Conservation (phyloP, 768 basidiomycete species). For the Albatrellus ellisii region DNA sequence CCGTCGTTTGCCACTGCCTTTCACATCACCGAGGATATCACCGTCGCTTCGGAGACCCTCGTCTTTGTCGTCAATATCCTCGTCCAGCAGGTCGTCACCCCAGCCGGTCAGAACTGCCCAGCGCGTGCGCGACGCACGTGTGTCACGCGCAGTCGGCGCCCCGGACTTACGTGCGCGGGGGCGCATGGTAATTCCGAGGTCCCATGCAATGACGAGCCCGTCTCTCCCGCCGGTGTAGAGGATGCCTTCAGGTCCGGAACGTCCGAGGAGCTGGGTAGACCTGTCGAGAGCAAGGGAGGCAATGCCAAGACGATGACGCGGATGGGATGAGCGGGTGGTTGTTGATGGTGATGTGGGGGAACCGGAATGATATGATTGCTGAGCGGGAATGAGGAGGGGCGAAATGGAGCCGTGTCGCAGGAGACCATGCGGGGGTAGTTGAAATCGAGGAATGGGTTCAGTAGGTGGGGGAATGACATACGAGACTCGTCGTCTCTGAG, state of each 20-base stretch:
- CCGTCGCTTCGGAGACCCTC: constrained; percentile 57
- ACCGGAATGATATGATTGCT: constrained; percentile 1
- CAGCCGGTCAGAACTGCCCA: constrained; percentile 85
- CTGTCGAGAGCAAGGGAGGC: constrained; percentile 80
- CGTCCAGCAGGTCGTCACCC: constrained; percentile 55
- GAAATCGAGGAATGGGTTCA: constrained; percentile 47
- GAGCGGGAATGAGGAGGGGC: constrained; percentile 46
- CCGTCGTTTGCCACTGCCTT: constrained; percentile 22
- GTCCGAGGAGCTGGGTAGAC: constrained; percentile 62
- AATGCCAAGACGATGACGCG: constrained; percentile 72
- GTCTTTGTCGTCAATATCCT: constrained; percentile 45
- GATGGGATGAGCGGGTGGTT: not conserved
- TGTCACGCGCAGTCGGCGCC: not conserved
- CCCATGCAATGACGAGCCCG: constrained; percentile 82
- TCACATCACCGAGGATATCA: constrained; percentile 66
- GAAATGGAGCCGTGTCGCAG: constrained; percentile 53
- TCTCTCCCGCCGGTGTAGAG: constrained; percentile 85
- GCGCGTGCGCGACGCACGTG: constrained; percentile 20
- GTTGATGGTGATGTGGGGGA: not conserved
- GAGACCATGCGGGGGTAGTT: constrained; percentile 53
- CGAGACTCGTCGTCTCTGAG: constrained; percentile 59
- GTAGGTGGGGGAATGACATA: constrained; percentile 73
- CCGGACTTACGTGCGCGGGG: constrained; percentile 24
- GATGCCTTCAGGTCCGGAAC: constrained; percentile 66
- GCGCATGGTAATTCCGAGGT: constrained; percentile 57